Evolutionary conservation across 2,329 filamentous ascomycete species (phyloP).

Genomic region (Stylonectria norvegica): DNA sequence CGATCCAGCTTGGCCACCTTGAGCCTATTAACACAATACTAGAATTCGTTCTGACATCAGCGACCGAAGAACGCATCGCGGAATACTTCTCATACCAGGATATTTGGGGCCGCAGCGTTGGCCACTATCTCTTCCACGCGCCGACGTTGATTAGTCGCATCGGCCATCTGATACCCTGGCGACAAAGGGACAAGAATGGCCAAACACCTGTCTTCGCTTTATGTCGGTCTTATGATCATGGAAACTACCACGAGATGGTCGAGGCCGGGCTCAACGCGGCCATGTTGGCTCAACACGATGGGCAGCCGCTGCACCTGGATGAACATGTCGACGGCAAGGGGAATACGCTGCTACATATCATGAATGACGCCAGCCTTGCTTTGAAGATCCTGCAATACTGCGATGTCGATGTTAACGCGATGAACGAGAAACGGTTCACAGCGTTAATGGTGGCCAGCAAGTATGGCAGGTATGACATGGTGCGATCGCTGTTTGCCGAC

Average conservation of each 20-base stretch:
- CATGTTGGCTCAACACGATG: slow-evolving; percentile 70
- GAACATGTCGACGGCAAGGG: slow-evolving; percentile 91
- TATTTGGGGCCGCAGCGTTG: slow-evolving; percentile 79
- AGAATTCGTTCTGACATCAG: slow-evolving; percentile 61
- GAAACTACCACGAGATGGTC: slow-evolving; percentile 84
- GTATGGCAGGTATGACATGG: slow-evolving; percentile 91
- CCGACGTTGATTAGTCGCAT: slow-evolving; percentile 75
- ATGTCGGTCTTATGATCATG: slow-evolving; percentile 92
- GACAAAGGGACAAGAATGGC: slow-evolving; percentile 88
- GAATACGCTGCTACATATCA: slow-evolving; percentile 93
- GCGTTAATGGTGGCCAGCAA: slow-evolving; percentile 98
- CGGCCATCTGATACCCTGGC: slow-evolving; percentile 79
- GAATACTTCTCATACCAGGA: slow-evolving; percentile 76
- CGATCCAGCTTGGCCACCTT: slow-evolving; percentile 77
- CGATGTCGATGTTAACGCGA: slow-evolving; percentile 93
- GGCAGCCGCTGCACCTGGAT: slow-evolving; percentile 78
- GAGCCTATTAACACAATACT: slow-evolving; percentile 74
- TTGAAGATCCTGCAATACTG: slow-evolving; percentile 73
- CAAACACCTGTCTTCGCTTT: slow-evolving; percentile 97
- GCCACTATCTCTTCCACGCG: slow-evolving; percentile 94
- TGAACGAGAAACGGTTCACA: slow-evolving; percentile 92
- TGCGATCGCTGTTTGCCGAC: slow-evolving; percentile 82
- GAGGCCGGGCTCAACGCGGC: slow-evolving; percentile 74
- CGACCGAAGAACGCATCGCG: slow-evolving; percentile 53
- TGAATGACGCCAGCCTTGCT: slow-evolving; percentile 79